These are phyloP conservation scores for Stellera chamaejasme DNA, from an alignment of 345 rosid species.

Conservation along the genomic window DNA sequence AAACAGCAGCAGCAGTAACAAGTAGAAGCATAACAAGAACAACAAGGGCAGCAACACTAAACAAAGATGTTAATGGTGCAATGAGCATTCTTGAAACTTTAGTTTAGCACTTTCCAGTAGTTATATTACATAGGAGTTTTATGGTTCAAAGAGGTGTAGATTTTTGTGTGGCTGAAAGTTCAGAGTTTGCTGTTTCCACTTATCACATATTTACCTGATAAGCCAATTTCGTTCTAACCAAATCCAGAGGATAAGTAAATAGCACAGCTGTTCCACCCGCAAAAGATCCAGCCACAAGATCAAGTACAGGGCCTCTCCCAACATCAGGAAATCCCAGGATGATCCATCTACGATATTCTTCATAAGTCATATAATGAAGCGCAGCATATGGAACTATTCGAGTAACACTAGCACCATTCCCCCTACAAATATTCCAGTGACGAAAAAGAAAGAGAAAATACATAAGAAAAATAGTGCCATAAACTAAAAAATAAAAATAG, in stretches of 20 bases:
- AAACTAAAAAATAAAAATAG: conserved; percentile 5
- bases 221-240: conserved; percentile 84
- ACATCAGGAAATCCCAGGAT: conserved; percentile 46
- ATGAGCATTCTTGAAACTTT: no score
- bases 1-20: not conserved
- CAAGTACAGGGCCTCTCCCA: conserved; percentile 80
- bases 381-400: conserved; percentile 94
- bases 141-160: not conserved
- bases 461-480: not conserved
- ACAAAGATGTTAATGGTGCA: not conserved
- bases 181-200: no score
- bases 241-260: conserved; percentile 85
- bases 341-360: conserved; percentile 89
- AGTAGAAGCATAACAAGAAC: conserved; percentile 2
- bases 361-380: conserved; percentile 92
- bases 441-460: conserved; percentile 3
- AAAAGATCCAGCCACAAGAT: conserved; percentile 85
- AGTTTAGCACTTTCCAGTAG: not conserved
- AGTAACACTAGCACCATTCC: conserved; percentile 92
- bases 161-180: not conserved
- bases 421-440: conserved; percentile 36
- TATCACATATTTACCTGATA: conserved; percentile 51
- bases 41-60: conserved; percentile 3
- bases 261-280: conserved; percentile 95
- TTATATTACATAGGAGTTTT: not conserved